Evolutionary conservation across 108 stramenopile species (phyloP).

Genomic region (Nannochloropsis salina): DNA sequence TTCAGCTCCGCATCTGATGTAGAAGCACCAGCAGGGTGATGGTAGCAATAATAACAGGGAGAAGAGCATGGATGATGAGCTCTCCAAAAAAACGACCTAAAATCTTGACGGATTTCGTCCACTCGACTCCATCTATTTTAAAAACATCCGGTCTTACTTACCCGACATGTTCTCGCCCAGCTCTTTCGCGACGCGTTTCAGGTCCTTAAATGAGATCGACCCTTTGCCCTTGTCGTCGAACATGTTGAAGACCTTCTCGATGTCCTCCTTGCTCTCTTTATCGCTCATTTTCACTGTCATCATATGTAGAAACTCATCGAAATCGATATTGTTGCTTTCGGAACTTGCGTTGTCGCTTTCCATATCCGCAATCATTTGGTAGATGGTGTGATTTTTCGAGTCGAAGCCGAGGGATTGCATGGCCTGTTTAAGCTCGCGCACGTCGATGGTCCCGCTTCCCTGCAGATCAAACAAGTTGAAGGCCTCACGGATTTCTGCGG

Average conservation of each 20-base stretch:
- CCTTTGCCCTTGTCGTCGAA: slow-evolving; percentile 95
- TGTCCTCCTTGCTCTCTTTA: slow-evolving; percentile 65
- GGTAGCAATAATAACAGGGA: not conserved
- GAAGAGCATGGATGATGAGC: not conserved
- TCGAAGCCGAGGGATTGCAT: slow-evolving; percentile 86
- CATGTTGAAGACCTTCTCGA: slow-evolving; percentile 88
- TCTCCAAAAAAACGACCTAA: too few relatives aligned
- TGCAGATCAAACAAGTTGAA: slow-evolving; percentile 69
- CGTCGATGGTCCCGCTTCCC: slow-evolving; percentile 70
- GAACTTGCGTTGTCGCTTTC: slow-evolving; percentile 63
- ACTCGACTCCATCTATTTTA: too few relatives aligned
- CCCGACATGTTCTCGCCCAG: slow-evolving; percentile 91
- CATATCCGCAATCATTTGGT: slow-evolving; percentile 74
- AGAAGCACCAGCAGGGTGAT: not conserved
- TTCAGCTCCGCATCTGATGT: slow-evolving; percentile 78
- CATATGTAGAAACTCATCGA: slow-evolving; percentile 77
- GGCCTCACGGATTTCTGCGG: slow-evolving; percentile 55
- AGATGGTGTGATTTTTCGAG: slow-evolving; percentile 81
- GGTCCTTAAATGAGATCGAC: slow-evolving; percentile 81
- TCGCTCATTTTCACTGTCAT: slow-evolving; percentile 79
- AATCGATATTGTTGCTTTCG: slow-evolving; percentile 52
- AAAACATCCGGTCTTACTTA: not conserved
- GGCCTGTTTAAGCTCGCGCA: slow-evolving; percentile 81
- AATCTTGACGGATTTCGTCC: too few relatives aligned
- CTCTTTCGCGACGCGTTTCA: slow-evolving; percentile 87